These are phyloP conservation scores for Trichomonascaceae sp. DNA, from an alignment of 1,139 yeast genomes.

Conservation along the genomic window DNA sequence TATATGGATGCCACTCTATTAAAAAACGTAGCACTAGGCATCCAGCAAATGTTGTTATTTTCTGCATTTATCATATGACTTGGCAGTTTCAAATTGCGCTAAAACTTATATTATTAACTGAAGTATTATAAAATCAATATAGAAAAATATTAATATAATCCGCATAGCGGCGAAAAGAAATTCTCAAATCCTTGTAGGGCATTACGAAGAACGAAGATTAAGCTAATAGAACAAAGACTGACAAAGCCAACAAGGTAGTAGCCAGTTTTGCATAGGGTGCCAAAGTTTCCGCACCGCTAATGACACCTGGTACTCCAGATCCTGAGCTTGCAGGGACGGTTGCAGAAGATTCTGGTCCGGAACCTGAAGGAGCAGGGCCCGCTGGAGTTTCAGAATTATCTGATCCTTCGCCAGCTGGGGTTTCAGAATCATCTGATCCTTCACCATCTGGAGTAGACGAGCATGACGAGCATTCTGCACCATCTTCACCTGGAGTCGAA, in stretches of 20 bases:
- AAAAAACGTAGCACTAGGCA: too few relatives aligned
- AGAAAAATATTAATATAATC: neutral
- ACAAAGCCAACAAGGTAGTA: neutral
- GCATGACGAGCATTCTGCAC: too few relatives aligned
- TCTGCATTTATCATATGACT: too few relatives aligned
- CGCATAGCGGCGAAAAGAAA: neutral
- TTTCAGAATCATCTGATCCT: too few relatives aligned
- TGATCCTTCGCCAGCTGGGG: neutral
- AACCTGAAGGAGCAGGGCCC: neutral
- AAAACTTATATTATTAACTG: too few relatives aligned
- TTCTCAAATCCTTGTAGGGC: neutral
- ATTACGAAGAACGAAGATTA: neutral
- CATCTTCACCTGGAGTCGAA: neutral
- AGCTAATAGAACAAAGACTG: neutral
- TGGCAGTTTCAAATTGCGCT: too few relatives aligned
- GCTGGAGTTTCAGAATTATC: neutral
- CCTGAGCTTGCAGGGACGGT: neutral
- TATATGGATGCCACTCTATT: too few relatives aligned
- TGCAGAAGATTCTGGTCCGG: neutral
- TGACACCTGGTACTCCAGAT: neutral
- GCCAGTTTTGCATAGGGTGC: neutral
- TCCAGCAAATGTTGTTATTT: too few relatives aligned
- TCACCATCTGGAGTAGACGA: too few relatives aligned
- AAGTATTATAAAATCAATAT: neutral
- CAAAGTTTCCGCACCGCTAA: neutral